Conservation (phyloP, 2,329 filamentous ascomycete species). For the Allantophomopsis lycopodina region DNA sequence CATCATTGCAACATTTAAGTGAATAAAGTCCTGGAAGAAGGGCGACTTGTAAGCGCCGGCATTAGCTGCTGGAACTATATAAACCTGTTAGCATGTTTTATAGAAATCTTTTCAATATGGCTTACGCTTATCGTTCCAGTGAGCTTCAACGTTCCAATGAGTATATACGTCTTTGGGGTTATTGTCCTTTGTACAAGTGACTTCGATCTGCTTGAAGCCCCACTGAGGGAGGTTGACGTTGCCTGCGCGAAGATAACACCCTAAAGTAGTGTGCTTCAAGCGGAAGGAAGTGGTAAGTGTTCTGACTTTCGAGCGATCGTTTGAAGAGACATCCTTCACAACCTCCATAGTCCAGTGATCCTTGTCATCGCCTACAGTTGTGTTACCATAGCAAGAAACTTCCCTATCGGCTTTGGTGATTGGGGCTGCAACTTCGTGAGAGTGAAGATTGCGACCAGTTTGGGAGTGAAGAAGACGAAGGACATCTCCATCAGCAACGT, state of each 20-base stretch:
- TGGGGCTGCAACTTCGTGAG: slow-evolving; percentile 78
- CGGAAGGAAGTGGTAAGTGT: slow-evolving; percentile 92
- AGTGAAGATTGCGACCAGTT: slow-evolving; percentile 94
- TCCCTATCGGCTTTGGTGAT: slow-evolving; percentile 82
- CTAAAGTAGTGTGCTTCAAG: slow-evolving; percentile 65
- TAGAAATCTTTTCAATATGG: slow-evolving; percentile 10
- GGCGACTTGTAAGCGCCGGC: slow-evolving; percentile 91
- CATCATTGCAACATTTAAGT: slow-evolving; percentile 99
- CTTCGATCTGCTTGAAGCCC: slow-evolving; percentile 99
- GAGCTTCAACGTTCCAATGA: slow-evolving; percentile 97
- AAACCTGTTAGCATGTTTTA: slow-evolving; percentile 17
- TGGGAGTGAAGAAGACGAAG: slow-evolving; percentile 88
- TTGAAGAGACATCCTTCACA: slow-evolving; percentile 68
- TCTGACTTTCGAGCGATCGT: slow-evolving; percentile 68
- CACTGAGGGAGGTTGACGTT: slow-evolving; percentile 96
- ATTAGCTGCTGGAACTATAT: slow-evolving; percentile 69
- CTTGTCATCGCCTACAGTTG: slow-evolving; percentile 90
- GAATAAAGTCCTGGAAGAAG: slow-evolving; percentile 94
- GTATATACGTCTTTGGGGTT: slow-evolving; percentile 88
- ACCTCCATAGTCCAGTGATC: slow-evolving; percentile 96
- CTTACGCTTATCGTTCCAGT: slow-evolving; percentile 86
- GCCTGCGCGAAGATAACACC: slow-evolving; percentile 88
- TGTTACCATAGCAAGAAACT: slow-evolving; percentile 91
- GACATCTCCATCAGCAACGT: slow-evolving; percentile 61
- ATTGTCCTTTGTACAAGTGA: slow-evolving; percentile 87